Percentiles rank a stretch among this genome's conserved stretches.
These are phyloP conservation scores for Picea engelmannii DNA, from an alignment of 83 land plant species.

Conservation along the genomic window DNA sequence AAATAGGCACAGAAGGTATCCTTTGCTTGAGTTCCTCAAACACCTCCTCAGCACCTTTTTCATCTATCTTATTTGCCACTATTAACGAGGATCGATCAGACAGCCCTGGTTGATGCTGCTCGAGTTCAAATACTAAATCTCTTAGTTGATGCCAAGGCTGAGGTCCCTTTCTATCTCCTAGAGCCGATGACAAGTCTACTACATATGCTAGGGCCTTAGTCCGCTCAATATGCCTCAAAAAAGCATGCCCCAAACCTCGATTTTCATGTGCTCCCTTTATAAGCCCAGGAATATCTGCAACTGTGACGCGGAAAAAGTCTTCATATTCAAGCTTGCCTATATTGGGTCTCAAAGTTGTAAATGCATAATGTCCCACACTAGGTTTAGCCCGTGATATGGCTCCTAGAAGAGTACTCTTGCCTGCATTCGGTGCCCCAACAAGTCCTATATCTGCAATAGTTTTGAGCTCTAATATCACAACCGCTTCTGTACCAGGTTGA, in stretches of 20 bases:
- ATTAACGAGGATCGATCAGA: conserved; percentile 75
- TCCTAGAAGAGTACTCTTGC: conserved; percentile 94
- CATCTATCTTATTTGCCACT: conserved; percentile 92
- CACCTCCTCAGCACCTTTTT: conserved; percentile 68
- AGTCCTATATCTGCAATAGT: conserved; percentile 95
- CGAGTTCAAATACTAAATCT: conserved; percentile 77
- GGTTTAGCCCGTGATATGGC: conserved; percentile 94
- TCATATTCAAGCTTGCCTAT: conserved; percentile 86
- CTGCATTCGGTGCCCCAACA: conserved; percentile 97
- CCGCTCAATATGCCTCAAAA: conserved; percentile 93
- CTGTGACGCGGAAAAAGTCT: conserved; percentile 68
- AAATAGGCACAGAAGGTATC: conserved; percentile 63
- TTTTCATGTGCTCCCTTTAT: conserved; percentile 91
- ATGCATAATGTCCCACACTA: conserved; percentile 84
- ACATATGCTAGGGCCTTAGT: conserved; percentile 94
- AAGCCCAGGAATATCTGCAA: conserved; percentile 96
- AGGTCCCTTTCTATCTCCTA: conserved; percentile 62
- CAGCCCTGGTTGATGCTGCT: conserved; percentile 71
- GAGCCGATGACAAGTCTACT: conserved; percentile 79
- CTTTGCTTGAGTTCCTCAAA: conserved; percentile 67
- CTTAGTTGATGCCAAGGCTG: conserved; percentile 91
- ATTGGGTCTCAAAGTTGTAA: conserved; percentile 93
- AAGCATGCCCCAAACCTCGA: conserved; percentile 93
- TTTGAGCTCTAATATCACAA: conserved; percentile 83
- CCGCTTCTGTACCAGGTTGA: conserved; percentile 71